These are phyloP conservation scores for Paecilomyces sp. DNA, from an alignment of 2,329 filamentous ascomycete species.

Conservation along the genomic window DNA sequence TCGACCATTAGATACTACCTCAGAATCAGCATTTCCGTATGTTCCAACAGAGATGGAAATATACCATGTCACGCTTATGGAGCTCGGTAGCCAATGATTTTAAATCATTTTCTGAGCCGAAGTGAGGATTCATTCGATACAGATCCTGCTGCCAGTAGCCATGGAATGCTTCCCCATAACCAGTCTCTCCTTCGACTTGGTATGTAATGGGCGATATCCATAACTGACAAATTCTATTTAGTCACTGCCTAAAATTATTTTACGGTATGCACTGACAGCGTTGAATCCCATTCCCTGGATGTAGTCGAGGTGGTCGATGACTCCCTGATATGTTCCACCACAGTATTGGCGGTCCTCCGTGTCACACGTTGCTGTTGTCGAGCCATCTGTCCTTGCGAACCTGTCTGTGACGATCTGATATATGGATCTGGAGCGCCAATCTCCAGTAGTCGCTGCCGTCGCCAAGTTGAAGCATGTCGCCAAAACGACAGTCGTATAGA, in stretches of 20 bases:
- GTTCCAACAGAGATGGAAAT: neutral
- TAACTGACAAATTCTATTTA: neutral
- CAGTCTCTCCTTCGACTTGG: constrained; percentile 24
- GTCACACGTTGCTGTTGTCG: constrained; percentile 11
- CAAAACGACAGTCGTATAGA: neutral
- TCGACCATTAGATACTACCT: constrained; percentile 47
- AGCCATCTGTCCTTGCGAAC: constrained; percentile 26
- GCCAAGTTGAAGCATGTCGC: neutral
- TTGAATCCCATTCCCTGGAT: constrained; percentile 39
- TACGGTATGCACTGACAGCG: constrained; percentile 33
- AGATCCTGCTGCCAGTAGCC: constrained; percentile 43
- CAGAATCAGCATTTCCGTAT: neutral
- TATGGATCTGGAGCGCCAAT: constrained; percentile 29
- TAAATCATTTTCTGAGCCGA: constrained; percentile 38
- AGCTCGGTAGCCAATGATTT: constrained; percentile 34
- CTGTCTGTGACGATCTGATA: constrained; percentile 34
- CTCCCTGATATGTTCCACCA: constrained; percentile 39
- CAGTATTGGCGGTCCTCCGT: constrained; percentile 25
- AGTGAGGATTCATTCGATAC: constrained; percentile 39
- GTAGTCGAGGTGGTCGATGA: constrained; percentile 41
- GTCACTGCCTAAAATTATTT: neutral
- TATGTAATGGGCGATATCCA: constrained; percentile 29
- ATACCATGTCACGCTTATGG: constrained; percentile 34
- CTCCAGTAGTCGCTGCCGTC: constrained; percentile 5
- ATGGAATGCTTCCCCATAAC: constrained; percentile 37